Evolutionary conservation across 2,329 filamentous ascomycete species (phyloP), one percentile per base, ranked within the genome.

Genomic region (Trichoderma sp.): DNA sequence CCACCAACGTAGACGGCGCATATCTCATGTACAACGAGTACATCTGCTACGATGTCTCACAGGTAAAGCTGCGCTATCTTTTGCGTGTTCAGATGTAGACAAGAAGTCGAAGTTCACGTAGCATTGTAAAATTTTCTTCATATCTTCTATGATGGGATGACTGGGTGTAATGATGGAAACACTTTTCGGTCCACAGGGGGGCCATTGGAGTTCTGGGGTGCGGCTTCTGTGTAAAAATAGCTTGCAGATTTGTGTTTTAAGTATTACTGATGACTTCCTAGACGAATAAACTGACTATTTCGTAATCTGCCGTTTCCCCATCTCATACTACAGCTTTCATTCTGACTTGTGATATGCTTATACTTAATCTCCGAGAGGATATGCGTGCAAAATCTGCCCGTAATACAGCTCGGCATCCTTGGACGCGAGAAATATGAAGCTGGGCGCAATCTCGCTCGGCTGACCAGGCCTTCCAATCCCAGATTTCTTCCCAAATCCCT

Each of bases 11-110:
- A 0, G 38, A 77, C 0, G 80, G 83, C 12, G 87, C 89, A 0
- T 83, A 81, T 33, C 85, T 95, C 27, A 82, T 84, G 67, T 94
- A 94, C 84, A 94, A 95, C 80, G 93, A 95, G 84, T 94, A 91
- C 82, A 94, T 94, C 77, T 88, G 87, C 69, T 95, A 95, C 79
- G 89, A 94, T 78, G 85, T 93, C 3, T 86, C 91, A 0, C 93
- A 95, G 81, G 88, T 95, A 41, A 91, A 91, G 60, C 86, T 94
- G 6, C 89, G 93, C 6, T 94, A 95, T 79, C 85, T 95, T 4
- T 88, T 94, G 80, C 88, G 90, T 6, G 89, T 94, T 65, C 88
- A 87, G 80, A 88, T 90, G 84, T 76, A 71, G 33, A 11, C 3
- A 16, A 8, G n/a, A 12, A 14, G 4, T 24, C 50, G 33, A 9